Evolutionary conservation across 2,329 filamentous ascomycete species (phyloP).

Genomic region (Monosporascus ibericus): DNA sequence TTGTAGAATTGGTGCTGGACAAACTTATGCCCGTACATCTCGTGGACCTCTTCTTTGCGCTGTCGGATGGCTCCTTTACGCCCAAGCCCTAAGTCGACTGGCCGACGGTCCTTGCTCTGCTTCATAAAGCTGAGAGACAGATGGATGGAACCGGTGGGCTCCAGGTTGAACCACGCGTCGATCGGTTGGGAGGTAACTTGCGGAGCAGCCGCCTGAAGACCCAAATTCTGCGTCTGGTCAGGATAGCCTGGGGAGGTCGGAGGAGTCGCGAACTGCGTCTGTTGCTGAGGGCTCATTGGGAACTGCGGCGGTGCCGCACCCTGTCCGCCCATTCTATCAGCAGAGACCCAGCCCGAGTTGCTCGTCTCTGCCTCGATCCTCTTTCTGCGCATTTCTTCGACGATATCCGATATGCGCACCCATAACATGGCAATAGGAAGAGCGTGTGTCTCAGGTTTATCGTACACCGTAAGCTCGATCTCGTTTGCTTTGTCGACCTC

Average conservation of each 20-base stretch:
- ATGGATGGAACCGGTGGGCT: constrained; percentile 89
- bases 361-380: constrained; percentile 95
- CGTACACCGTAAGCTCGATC: constrained; percentile 95
- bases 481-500: constrained; percentile 98
- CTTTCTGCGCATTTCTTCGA: constrained; percentile 94
- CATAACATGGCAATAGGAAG: constrained; percentile 92
- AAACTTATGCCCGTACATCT: constrained; percentile 99
- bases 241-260: constrained; percentile 34
- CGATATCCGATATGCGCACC: constrained; percentile 94
- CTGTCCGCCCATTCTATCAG: constrained; percentile 75
- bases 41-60: constrained; percentile 95
- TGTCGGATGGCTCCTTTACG: constrained; percentile 95
- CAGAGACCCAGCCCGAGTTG: constrained; percentile 92
- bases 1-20: constrained; percentile 99
- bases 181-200: constrained; percentile 58
- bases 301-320: constrained; percentile 47
- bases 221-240: constrained; percentile 20
- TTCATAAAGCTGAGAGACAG: constrained; percentile 89
- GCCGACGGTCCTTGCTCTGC: constrained; percentile 74
- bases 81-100: constrained; percentile 82
- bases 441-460: constrained; percentile 85
- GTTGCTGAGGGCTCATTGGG: constrained; percentile 46
- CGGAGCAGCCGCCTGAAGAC: constrained; percentile 37
- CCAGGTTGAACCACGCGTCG: constrained; percentile 94
- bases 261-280: constrained; percentile 37